Percentiles rank a stretch among this genome's conserved stretches.
Conservation (phyloP, 2,329 filamentous ascomycete genomes). For the Xylariaceae sp. region DNA sequence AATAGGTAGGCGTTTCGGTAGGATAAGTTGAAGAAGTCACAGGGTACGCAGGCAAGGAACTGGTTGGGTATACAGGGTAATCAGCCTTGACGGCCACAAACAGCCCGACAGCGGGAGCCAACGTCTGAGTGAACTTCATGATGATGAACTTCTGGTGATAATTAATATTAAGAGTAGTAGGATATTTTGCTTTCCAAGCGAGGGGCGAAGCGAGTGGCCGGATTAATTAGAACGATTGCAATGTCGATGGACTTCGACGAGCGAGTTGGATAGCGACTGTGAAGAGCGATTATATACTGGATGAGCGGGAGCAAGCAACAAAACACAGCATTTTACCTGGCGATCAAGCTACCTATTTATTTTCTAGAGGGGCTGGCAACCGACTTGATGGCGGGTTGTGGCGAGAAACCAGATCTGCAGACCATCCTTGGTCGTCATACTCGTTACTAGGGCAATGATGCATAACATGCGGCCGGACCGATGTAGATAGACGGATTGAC, state of each 20-base stretch:
- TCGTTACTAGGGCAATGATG: conserved; percentile 34
- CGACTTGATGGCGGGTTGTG: conserved; percentile 30
- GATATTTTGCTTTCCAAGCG: conserved; percentile 29
- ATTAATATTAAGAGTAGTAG: conserved; percentile 35
- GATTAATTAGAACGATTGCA: conserved; percentile 22
- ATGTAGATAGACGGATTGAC: conserved; percentile 4
- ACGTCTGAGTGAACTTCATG: conserved; percentile 47
- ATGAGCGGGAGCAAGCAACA: conserved; percentile 11
- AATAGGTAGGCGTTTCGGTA: not conserved
- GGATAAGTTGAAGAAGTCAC: not conserved
- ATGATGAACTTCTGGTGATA: conserved; percentile 30
- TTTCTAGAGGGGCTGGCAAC: conserved; percentile 27
- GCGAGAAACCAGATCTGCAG: conserved; percentile 32
- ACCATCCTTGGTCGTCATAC: conserved; percentile 27
- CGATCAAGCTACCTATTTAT: conserved; percentile 36
- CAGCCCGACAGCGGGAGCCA: conserved; percentile 44
- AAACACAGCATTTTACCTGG: conserved; percentile 22
- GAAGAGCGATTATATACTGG: conserved; percentile 34
- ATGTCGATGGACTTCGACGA: conserved; percentile 27
- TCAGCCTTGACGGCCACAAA: conserved; percentile 39
- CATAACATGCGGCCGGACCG: conserved; percentile 16
- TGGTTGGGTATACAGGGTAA: too few species aligned
- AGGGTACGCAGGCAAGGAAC: conserved; percentile 5
- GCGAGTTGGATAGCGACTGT: conserved; percentile 36
- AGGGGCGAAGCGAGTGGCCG: conserved; percentile 32